Conservation (phyloP, 2,329 filamentous ascomycete species). For the Neospermospora avenae region DNA sequence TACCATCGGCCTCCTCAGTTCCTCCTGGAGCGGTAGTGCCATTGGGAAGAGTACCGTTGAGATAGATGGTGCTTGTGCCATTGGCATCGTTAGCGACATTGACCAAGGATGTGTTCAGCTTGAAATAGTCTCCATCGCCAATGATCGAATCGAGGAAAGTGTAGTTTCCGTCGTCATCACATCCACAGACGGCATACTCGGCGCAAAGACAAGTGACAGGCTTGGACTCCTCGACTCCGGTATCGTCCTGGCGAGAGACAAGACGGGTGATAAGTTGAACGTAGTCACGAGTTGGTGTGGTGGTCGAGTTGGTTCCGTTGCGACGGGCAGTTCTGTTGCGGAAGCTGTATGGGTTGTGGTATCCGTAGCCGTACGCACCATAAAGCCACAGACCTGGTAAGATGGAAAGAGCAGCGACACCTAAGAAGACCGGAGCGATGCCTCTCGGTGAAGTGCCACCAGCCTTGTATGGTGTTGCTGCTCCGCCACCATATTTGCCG, state of each 20-base stretch:
- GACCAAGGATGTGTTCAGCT: slow-evolving; percentile 60
- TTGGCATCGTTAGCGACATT: slow-evolving; percentile 57
- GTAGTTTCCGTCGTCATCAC: slow-evolving; percentile 63
- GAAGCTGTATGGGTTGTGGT: slow-evolving; percentile 54
- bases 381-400: slow-evolving; percentile 60
- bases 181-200: slow-evolving; percentile 55
- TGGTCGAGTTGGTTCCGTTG: slow-evolving; percentile 35
- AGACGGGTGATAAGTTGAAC: slow-evolving; percentile 30
- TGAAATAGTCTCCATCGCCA: slow-evolving; percentile 59
- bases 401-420: slow-evolving; percentile 44
- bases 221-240: slow-evolving; percentile 51
- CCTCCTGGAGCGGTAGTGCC: slow-evolving; percentile 55
- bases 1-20: slow-evolving; percentile 33
- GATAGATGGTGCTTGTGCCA: slow-evolving; percentile 59
- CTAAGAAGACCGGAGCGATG: slow-evolving; percentile 51
- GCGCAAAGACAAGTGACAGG: slow-evolving; percentile 61
- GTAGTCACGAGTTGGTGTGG: slow-evolving; percentile 38
- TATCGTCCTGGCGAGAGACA: slow-evolving; percentile 24
- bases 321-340: slow-evolving; percentile 40
- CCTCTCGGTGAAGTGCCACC: slow-evolving; percentile 48
- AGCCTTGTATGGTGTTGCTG: slow-evolving; percentile 55
- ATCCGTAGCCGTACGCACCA: slow-evolving; percentile 59
- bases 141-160: slow-evolving; percentile 60
- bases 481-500: slow-evolving; percentile 67
- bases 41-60: slow-evolving; percentile 75